A percentile compares a stretch with the other conserved stretches of the same genome.
phyloP scores from a whole-genome alignment of 2,329 filamentous ascomycete species.

The Ophiostoma perfectum region DNA sequence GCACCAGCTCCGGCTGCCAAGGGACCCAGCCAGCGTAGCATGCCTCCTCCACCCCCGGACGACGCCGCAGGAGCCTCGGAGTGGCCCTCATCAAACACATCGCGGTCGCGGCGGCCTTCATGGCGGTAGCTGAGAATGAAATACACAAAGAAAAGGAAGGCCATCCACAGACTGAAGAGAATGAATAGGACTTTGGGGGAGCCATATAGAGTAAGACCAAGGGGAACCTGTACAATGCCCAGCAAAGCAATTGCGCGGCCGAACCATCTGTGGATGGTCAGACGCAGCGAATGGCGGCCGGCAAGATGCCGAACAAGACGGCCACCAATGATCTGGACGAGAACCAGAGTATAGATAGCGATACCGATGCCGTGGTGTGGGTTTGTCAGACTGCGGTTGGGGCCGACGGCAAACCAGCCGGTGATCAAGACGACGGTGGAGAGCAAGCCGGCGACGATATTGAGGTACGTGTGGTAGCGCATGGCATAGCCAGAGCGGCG shows the following conservation, averaged over 20 bases:
- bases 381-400: slow-evolving; percentile 65
- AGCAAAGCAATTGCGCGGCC: slow-evolving; percentile 73
- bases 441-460: slow-evolving; percentile 62
- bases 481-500: slow-evolving; percentile 56
- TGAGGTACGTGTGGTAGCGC: slow-evolving; percentile 67
- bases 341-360: slow-evolving; percentile 67
- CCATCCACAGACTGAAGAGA: slow-evolving; percentile 73
- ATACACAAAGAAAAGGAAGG: slow-evolving; percentile 65
- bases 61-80: slow-evolving; percentile 43
- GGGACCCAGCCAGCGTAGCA: slow-evolving; percentile 46
- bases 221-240: slow-evolving; percentile 78
- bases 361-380: slow-evolving; percentile 81
- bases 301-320: slow-evolving; percentile 53
- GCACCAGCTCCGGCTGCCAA: slow-evolving; percentile 49
- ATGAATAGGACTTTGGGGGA: slow-evolving; percentile 82
- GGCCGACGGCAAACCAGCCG: slow-evolving; percentile 74
- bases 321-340: slow-evolving; percentile 66
- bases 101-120: slow-evolving; percentile 45
- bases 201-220: slow-evolving; percentile 87
- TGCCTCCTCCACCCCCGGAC: slow-evolving; percentile 33
- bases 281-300: slow-evolving; percentile 45
- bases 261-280: slow-evolving; percentile 79
- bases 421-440: slow-evolving; percentile 67
- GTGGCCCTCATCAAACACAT: slow-evolving; percentile 54
- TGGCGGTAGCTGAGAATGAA: slow-evolving; percentile 72